These are phyloP conservation scores for Picochlorum sp. DNA, from an alignment of 139 green algal genomes.

Conservation along the genomic window DNA sequence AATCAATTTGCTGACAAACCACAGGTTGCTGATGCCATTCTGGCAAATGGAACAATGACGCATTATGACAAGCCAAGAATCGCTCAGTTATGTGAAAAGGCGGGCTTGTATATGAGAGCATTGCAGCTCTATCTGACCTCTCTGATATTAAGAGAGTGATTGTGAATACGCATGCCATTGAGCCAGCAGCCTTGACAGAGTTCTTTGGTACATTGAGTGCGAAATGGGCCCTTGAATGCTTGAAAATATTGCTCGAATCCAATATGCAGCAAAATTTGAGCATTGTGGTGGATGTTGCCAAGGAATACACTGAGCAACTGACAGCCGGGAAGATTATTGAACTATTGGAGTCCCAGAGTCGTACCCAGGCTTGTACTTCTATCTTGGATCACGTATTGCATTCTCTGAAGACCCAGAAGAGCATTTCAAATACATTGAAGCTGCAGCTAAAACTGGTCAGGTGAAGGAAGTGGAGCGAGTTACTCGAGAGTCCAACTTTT, in stretches of 20 bases:
- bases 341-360: constrained; percentile 86
- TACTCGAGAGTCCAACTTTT: constrained; percentile 85
- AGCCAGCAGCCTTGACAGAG: constrained; percentile 81
- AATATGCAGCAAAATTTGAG: constrained; percentile 84
- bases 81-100: constrained; percentile 98
- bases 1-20: constrained; percentile 99
- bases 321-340: constrained; percentile 73
- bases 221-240: constrained; percentile 87
- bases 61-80: constrained; percentile 96
- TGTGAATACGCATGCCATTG: constrained; percentile 96
- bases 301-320: constrained; percentile 98
- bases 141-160: constrained; percentile 93
- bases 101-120: constrained; percentile 95
- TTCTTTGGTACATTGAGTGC: constrained; percentile 92
- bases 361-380: constrained; percentile 95
- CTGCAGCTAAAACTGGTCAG: constrained; percentile 79
- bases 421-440: constrained; percentile 99
- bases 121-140: constrained; percentile 99
- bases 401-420: constrained; percentile 86
- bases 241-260: constrained; percentile 76
- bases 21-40: constrained; percentile 92
- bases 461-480: constrained; percentile 94
- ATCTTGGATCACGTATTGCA: constrained; percentile 84
- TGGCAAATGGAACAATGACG: constrained; percentile 85
- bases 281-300: constrained; percentile 82